Percentiles rank a stretch among this genome's conserved stretches.
These are phyloP conservation scores for Sutorius eximius DNA, from an alignment of 1,284 basidiomycete species.

Conservation along the genomic window DNA sequence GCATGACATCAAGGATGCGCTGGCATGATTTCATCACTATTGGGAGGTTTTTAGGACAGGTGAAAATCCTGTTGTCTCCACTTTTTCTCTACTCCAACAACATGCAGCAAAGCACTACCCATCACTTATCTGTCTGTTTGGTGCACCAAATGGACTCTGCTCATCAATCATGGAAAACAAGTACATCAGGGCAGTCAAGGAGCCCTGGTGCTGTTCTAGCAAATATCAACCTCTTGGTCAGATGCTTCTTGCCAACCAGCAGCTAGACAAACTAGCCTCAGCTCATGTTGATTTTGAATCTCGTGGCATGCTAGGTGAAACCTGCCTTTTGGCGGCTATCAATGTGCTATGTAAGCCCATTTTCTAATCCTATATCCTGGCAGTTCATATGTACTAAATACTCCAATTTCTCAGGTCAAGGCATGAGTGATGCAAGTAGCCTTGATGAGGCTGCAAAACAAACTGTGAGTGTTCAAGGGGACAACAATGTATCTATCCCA, in stretches of 20 bases:
- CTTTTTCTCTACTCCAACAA: neutral
- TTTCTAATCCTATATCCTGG: too few relatives aligned
- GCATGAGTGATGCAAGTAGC: neutral
- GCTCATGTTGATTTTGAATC: constrained; percentile 9
- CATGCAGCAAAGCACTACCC: neutral
- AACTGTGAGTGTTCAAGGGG: neutral
- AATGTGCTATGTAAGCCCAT: neutral
- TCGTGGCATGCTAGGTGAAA: neutral
- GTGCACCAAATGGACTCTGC: neutral
- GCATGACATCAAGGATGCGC: neutral
- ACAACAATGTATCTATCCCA: neutral
- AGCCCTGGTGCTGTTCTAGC: neutral
- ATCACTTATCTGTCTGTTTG: neutral
- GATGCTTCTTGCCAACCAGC: neutral
- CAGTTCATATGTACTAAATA: too few relatives aligned
- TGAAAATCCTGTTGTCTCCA: neutral
- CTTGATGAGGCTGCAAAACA: neutral
- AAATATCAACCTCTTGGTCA: neutral
- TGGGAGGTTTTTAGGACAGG: neutral
- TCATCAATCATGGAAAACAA: neutral
- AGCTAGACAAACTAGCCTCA: neutral
- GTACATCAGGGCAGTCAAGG: neutral
- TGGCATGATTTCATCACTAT: neutral
- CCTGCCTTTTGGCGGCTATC: constrained; percentile 1
- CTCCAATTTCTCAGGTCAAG: too few relatives aligned